Evolutionary conservation across 257 asterid genomes (phyloP).

Genomic region (Penstemon davidsonii): DNA sequence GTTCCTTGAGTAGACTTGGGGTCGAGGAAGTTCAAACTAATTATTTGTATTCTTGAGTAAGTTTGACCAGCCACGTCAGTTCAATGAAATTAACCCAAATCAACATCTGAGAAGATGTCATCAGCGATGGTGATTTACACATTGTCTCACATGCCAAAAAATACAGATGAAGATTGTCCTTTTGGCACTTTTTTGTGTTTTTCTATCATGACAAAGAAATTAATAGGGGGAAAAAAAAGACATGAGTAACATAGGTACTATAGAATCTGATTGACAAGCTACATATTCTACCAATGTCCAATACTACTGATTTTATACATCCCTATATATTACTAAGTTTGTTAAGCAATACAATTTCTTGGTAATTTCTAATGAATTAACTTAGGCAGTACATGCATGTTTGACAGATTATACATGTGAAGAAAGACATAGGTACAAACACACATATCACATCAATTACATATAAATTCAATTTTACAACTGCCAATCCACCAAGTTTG

Average conservation of each 20-base stretch:
- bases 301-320: neutral
- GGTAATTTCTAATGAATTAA: too few relatives aligned
- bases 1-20: too few relatives aligned
- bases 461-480: neutral
- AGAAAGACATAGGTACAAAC: neutral
- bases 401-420: neutral
- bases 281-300: neutral
- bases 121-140: slow-evolving; percentile 14
- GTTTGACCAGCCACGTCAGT: too few relatives aligned
- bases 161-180: neutral
- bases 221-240: neutral
- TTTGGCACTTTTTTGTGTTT: neutral
- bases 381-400: too few relatives aligned
- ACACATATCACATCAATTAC: neutral
- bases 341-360: too few relatives aligned
- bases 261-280: neutral
- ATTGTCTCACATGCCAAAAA: slow-evolving; percentile 23
- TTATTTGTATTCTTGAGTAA: too few relatives aligned
- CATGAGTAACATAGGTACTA: neutral
- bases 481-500: neutral
- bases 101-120: neutral
- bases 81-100: too few relatives aligned
- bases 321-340: too few relatives aligned
- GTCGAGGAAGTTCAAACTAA: too few relatives aligned
- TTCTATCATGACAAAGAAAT: neutral